These are phyloP conservation scores for Pulveroboletus sp. DNA, from an alignment of 768 basidiomycete species.

Conservation along the genomic window DNA sequence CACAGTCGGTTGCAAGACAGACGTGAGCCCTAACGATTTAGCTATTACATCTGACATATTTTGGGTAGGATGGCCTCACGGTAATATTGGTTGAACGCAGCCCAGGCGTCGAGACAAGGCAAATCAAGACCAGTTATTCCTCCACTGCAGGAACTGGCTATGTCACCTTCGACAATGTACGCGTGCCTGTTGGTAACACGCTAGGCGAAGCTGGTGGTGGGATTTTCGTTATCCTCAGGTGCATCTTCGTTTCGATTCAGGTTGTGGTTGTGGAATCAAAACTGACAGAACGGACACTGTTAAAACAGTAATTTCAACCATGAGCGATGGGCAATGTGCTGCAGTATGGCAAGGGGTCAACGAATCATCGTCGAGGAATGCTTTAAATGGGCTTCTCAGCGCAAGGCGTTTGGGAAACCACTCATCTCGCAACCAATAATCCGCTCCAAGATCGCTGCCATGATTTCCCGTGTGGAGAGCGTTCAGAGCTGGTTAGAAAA, in stretches of 20 bases:
- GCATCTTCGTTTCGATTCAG: neutral
- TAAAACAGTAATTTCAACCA: conserved; percentile 82
- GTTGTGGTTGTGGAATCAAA: neutral
- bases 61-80: conserved; percentile 52
- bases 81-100: conserved; percentile 64
- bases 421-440: conserved; percentile 83
- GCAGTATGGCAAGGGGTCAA: conserved; percentile 68
- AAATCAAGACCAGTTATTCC: conserved; percentile 85
- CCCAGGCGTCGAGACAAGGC: conserved; percentile 62
- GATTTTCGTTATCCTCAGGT: conserved; percentile 60
- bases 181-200: conserved; percentile 84
- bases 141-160: conserved; percentile 83
- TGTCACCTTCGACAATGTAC: conserved; percentile 80
- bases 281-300: conserved; percentile 12
- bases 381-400: conserved; percentile 86
- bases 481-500: conserved; percentile 87
- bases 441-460: conserved; percentile 79
- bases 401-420: conserved; percentile 90
- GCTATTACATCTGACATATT: conserved; percentile 22
- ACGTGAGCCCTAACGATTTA: conserved; percentile 30
- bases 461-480: conserved; percentile 84
- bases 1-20: conserved; percentile 57
- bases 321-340: conserved; percentile 91
- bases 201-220: conserved; percentile 64
- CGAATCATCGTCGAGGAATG: conserved; percentile 77